A percentile compares a stretch with the other conserved stretches of the same genome.
These are phyloP conservation scores for Aspergillus neoniger DNA, from an alignment of 2,329 filamentous ascomycete genomes.

Conservation along the genomic window DNA sequence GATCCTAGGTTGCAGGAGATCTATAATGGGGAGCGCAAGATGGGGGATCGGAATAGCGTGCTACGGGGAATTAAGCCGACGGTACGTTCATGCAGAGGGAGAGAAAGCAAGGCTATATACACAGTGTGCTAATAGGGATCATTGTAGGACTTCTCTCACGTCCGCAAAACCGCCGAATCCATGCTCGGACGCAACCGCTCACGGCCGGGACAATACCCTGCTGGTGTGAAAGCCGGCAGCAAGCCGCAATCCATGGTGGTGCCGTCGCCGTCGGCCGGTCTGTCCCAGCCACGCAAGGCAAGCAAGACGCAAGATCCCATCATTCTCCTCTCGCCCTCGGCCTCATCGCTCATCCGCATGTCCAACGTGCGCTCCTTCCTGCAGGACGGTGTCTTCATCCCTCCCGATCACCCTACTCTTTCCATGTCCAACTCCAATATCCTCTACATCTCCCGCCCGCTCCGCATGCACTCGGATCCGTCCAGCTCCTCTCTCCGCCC, in stretches of 20 bases:
- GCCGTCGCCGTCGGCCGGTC: slow-evolving; percentile 40
- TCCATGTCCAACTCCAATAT: slow-evolving; percentile 71
- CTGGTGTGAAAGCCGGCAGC: slow-evolving; percentile 36
- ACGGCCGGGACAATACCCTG: slow-evolving; percentile 39
- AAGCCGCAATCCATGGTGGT: slow-evolving; percentile 34
- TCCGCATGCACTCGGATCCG: slow-evolving; percentile 57
- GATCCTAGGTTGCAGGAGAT: slow-evolving; percentile 84
- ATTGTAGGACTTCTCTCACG: slow-evolving; percentile 83
- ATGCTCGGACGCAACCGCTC: slow-evolving; percentile 65
- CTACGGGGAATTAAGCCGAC: slow-evolving; percentile 85
- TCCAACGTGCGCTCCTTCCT: slow-evolving; percentile 95
- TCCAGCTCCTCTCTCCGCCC: slow-evolving; percentile 29
- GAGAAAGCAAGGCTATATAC: neutral
- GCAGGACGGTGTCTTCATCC: slow-evolving; percentile 76
- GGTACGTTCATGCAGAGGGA: slow-evolving; percentile 49
- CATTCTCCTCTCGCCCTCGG: slow-evolving; percentile 93
- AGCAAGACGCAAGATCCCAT: slow-evolving; percentile 72
- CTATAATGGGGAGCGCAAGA: slow-evolving; percentile 85
- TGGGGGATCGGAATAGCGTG: slow-evolving; percentile 89
- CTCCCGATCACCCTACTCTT: slow-evolving; percentile 65
- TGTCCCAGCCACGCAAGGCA: slow-evolving; percentile 44
- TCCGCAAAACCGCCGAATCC: slow-evolving; percentile 78
- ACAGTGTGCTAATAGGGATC: slow-evolving; percentile 2
- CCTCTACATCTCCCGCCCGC: slow-evolving; percentile 77
- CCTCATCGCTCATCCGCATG: slow-evolving; percentile 90